Conservation (phyloP, 1,139 yeast genomes). For the Blastobotrys serpentis region DNA sequence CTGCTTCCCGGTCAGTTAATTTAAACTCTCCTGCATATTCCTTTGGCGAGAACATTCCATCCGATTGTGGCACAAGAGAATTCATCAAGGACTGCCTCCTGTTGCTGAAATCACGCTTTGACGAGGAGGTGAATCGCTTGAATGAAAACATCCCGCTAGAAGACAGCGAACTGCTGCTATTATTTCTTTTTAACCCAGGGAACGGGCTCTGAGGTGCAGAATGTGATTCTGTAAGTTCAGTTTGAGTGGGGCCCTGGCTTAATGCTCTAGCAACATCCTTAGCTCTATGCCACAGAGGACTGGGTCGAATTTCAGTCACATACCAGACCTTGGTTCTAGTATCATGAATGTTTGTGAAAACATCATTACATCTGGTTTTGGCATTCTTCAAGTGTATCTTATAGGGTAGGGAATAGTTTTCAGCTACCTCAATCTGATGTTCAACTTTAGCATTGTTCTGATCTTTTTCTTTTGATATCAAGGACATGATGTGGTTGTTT, state of each 20-base stretch:
- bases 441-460: conserved; percentile 20
- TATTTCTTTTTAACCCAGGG: conserved; percentile 23
- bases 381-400: conserved; percentile 25
- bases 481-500: conserved; percentile 25
- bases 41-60: conserved; percentile 36
- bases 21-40: conserved; percentile 35
- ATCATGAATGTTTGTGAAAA: conserved; percentile 22
- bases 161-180: conserved; percentile 25
- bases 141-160: conserved; percentile 30
- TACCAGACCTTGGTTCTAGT: conserved; percentile 38
- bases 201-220: conserved; percentile 7
- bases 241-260: conserved; percentile 14
- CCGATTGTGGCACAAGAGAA: conserved; percentile 21
- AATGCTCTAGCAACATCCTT: conserved; percentile 32
- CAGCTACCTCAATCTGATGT: conserved; percentile 24
- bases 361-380: conserved; percentile 21
- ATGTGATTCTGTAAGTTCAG: neutral
- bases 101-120: conserved; percentile 28
- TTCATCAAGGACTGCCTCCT: conserved; percentile 35
- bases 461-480: conserved; percentile 25
- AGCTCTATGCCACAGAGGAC: conserved; percentile 34
- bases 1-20: conserved; percentile 40
- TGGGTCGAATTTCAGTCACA: conserved; percentile 35
- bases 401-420: conserved; percentile 26
- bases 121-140: conserved; percentile 29